Conservation (phyloP, 352 stramenopile genomes). For the Pelagophyceae sp. region DNA sequence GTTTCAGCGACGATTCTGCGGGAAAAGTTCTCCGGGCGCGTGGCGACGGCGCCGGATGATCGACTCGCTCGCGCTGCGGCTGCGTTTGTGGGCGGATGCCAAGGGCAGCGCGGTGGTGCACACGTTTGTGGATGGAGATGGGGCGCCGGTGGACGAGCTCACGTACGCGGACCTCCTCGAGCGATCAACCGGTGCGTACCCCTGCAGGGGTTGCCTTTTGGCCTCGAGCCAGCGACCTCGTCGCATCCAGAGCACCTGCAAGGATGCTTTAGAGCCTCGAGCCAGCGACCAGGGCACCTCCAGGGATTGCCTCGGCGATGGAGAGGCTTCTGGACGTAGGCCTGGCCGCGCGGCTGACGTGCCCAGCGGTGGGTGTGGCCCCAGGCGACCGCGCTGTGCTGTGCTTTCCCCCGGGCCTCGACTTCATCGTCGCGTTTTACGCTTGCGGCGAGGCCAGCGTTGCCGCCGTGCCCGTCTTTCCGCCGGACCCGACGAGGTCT, state of each 20-base stretch:
- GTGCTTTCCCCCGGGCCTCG: conserved; percentile 89
- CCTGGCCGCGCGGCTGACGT: neutral
- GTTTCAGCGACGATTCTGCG: neutral
- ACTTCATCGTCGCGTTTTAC: conserved; percentile 95
- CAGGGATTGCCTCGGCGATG: no score
- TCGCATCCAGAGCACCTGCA: neutral
- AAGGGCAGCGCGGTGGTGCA: neutral
- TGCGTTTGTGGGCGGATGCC: neutral
- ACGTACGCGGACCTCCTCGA: neutral
- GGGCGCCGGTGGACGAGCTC: neutral
- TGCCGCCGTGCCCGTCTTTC: conserved; percentile 84
- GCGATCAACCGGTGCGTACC: neutral
- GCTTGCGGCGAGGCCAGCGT: conserved; percentile 83
- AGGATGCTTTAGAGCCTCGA: no score
- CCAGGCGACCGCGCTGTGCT: conserved; percentile 75
- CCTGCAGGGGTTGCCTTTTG: neutral
- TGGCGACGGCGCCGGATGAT: no score
- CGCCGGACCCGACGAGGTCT: conserved; percentile 82
- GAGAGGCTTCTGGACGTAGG: neutral
- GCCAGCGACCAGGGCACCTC: no score
- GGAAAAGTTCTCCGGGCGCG: no score
- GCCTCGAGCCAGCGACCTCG: no score
- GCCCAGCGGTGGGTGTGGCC: conserved; percentile 40
- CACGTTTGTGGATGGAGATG: neutral
- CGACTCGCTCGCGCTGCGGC: neutral